Percentiles rank a stretch among this genome's conserved stretches.
Conservation (phyloP, 2,329 filamentous ascomycete genomes). For the Diaporthe sp. region DNA sequence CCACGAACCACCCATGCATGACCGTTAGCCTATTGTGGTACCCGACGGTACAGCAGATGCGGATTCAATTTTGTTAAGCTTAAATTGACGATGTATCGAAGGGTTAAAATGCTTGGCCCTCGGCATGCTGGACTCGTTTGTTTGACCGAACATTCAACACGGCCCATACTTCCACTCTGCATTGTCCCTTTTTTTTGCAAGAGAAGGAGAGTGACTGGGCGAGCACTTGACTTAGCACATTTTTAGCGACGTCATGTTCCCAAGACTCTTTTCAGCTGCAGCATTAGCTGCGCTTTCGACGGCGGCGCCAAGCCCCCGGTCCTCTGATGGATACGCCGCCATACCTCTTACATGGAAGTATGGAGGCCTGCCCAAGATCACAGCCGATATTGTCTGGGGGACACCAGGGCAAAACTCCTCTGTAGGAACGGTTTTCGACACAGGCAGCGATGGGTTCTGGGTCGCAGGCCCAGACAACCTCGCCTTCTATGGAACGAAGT, state of each 20-base stretch:
- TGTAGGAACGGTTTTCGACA: slow-evolving; percentile 15
- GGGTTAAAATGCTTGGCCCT: neutral
- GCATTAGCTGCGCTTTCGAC: neutral
- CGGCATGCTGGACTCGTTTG: neutral
- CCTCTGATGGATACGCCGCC: neutral
- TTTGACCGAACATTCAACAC: neutral
- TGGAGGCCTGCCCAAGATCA: slow-evolving; percentile 22
- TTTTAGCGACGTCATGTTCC: neutral
- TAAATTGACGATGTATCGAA: neutral
- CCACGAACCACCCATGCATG: neutral
- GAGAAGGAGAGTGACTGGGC: neutral
- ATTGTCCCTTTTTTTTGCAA: neutral
- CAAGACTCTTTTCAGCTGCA: neutral
- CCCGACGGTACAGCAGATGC: neutral
- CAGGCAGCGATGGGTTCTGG: slow-evolving; percentile 13
- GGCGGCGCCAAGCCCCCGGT: neutral
- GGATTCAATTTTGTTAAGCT: neutral
- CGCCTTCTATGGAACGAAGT: slow-evolving; percentile 3
- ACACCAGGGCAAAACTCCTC: slow-evolving; percentile 13
- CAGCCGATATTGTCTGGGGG: slow-evolving; percentile 8
- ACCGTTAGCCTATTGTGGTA: neutral
- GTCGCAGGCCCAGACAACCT: slow-evolving; percentile 3
- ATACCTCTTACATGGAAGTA: slow-evolving; percentile 21
- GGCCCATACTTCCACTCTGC: neutral
- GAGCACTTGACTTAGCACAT: neutral